Percentiles rank a stretch among this genome's conserved stretches.
phyloP scores from a whole-genome alignment of 176 grass and related monocot genomes.

The Carex scoparia region DNA sequence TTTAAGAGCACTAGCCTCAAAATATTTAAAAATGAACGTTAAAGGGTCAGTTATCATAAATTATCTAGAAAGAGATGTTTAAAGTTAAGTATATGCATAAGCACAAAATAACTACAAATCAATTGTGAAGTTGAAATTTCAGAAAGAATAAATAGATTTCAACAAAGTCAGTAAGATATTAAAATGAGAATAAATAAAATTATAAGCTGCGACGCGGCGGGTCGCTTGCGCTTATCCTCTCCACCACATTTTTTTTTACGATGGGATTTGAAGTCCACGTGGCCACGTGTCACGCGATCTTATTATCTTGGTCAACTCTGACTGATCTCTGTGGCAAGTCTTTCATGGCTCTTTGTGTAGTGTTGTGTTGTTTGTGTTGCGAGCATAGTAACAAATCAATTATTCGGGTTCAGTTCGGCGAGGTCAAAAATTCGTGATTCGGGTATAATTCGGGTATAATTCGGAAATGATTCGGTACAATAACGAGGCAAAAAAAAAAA shows the following conservation, averaged over 20 bases:
- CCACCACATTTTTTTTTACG: background rate
- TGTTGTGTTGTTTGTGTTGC: background rate
- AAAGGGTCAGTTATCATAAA: background rate
- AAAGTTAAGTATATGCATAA: background rate
- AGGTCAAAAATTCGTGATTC: no score
- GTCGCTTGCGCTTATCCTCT: slow-evolving; percentile 45
- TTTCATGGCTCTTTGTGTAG: background rate
- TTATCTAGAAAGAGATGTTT: background rate
- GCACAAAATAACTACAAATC: no score
- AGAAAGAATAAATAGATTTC: background rate
- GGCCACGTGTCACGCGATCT: background rate
- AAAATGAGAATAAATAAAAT: background rate
- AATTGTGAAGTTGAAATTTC: no score
- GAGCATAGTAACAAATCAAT: no score
- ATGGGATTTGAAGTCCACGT: background rate
- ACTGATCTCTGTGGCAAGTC: background rate
- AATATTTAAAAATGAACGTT: background rate
- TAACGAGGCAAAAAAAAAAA: no score
- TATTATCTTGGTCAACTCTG: background rate
- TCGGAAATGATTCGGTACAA: no score
- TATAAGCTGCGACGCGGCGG: slow-evolving; percentile 45
- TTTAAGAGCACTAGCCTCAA: background rate
- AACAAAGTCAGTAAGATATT: background rate
- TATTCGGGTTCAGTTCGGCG: no score
- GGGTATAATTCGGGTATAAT: no score